These are phyloP conservation scores for Didymella lethalis DNA, from an alignment of 2,329 filamentous ascomycete genomes.

Conservation along the genomic window DNA sequence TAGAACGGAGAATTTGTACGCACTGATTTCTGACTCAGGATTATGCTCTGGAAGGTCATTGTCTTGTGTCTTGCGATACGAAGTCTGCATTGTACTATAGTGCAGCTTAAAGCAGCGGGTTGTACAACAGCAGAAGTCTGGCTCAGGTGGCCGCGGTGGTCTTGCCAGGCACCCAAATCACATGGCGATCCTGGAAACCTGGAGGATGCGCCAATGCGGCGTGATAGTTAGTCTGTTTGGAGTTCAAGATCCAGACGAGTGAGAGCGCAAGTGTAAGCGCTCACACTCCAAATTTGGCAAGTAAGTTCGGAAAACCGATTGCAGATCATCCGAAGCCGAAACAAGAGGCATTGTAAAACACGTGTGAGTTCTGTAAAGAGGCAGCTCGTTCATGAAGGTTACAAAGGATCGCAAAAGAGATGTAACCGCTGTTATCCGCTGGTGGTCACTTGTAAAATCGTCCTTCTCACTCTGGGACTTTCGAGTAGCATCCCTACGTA, in stretches of 20 bases:
- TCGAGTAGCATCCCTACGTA: too few species aligned
- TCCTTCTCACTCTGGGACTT: too few species aligned
- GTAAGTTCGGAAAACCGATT: background rate
- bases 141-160: background rate
- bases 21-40: background rate
- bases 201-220: background rate
- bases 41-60: background rate
- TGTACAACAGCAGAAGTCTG: background rate
- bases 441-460: background rate
- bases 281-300: background rate
- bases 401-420: background rate
- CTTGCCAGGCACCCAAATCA: background rate
- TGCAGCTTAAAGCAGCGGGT: background rate
- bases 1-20: background rate
- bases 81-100: background rate
- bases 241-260: background rate
- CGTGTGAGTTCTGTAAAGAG: background rate
- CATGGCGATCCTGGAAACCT: background rate
- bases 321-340: background rate
- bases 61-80: background rate
- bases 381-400: background rate
- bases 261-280: background rate
- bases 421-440: constrained; percentile 1
- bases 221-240: background rate
- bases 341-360: background rate